A percentile compares a stretch with the other conserved stretches of the same genome.
These are phyloP conservation scores for Aureobasidium pullulans DNA, from an alignment of 2,329 filamentous ascomycete species.

Conservation along the genomic window DNA sequence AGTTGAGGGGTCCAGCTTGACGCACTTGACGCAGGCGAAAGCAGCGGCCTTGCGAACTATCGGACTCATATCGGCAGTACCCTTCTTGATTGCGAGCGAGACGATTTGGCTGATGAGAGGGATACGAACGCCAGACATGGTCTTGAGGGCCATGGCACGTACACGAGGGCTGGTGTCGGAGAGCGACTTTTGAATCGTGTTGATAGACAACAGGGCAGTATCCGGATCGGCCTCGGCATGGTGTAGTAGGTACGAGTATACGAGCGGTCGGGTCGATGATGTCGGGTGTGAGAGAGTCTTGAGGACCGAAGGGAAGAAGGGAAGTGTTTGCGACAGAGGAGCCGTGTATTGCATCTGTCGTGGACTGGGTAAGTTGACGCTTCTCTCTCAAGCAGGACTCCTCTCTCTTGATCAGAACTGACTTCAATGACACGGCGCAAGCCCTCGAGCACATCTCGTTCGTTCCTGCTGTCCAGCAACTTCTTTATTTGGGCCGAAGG, in stretches of 20 bases:
- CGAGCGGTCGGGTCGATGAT: slow-evolving; percentile 92
- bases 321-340: slow-evolving; percentile 75
- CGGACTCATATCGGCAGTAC: slow-evolving; percentile 87
- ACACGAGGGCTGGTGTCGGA: slow-evolving; percentile 88
- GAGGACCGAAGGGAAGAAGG: slow-evolving; percentile 95
- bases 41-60: slow-evolving; percentile 89
- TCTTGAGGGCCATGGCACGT: slow-evolving; percentile 82
- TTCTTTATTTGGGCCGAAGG: slow-evolving; percentile 86
- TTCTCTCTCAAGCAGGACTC: neutral
- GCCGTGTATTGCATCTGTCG: slow-evolving; percentile 89
- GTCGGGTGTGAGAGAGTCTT: slow-evolving; percentile 96
- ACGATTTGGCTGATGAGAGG: slow-evolving; percentile 98
- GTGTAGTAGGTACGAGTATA: slow-evolving; percentile 96
- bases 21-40: slow-evolving; percentile 91
- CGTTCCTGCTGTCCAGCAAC: slow-evolving; percentile 85
- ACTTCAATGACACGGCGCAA: slow-evolving; percentile 66
- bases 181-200: slow-evolving; percentile 96
- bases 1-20: slow-evolving; percentile 79
- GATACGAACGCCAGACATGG: slow-evolving; percentile 96
- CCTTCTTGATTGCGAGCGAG: slow-evolving; percentile 89
- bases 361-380: slow-evolving; percentile 6
- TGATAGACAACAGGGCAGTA: slow-evolving; percentile 90
- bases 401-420: neutral
- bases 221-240: slow-evolving; percentile 96
- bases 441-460: slow-evolving; percentile 87